Base-by-base conservation (phyloP, 169 alveolate genomes). In the Plasmodium blacklocki region DNA sequence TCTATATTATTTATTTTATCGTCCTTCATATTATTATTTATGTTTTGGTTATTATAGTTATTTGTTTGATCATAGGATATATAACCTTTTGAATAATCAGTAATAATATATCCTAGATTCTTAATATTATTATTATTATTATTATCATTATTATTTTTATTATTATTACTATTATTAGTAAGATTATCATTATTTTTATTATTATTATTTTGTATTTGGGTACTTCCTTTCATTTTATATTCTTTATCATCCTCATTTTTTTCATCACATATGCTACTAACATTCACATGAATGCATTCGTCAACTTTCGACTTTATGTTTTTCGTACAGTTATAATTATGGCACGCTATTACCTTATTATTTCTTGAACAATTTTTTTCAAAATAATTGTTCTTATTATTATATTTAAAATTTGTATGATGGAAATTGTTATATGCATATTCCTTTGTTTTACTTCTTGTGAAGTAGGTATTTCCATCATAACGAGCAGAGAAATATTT, bases 401-500 rank as follows among this genome's bases (percentile, higher is more conserved):
- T 64, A 63, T 63, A 23, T 23, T 63, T 63, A 9, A 11, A 12
- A 74, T 58, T 62, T 21, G 18, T 62, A 64, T 74, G 7, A 23
- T 75, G 15, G 45, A 6, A 62, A 67, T 18, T 32, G 15, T 21
- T 47, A 66, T 23, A 43, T 21, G 49, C 29, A 75, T 56, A 45
- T 21, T 60, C 74, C 11, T 32, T 74, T 19, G 60, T 58, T 49
- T 74, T 74, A 45, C 71, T 59, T 49, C 21, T 74, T 1, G 73
- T 49, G 56, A n/a, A 59, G 12, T 50, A 39, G 6, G 58, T 47
- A 74, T 49, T 15, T 73, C 49, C 19, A 29, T 73, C 70, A 73
- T 6, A 12, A 15, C 39, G 64, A 60, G 50, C 7, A 50, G 52
- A 21, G 7, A 58, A 5, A 64, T 58, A 39, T 26, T 74, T 60